Percentiles rank a stretch among this genome's conserved stretches.
phyloP scores from a whole-genome alignment of 257 asterid species.

The Prunella vulgaris region DNA sequence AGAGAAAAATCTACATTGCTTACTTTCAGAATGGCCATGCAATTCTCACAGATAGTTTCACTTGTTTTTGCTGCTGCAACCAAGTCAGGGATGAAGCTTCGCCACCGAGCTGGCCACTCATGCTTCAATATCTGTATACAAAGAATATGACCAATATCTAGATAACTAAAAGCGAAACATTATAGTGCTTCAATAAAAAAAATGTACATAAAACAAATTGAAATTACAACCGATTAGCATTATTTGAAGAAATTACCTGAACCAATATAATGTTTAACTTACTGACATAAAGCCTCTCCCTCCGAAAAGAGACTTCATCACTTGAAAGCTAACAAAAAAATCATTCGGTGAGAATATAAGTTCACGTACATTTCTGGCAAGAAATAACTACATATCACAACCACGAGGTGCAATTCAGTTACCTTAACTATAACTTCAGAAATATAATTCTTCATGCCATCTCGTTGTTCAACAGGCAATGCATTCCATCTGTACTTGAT shows the following conservation, averaged over 20 bases:
- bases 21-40: slow-evolving; percentile 95
- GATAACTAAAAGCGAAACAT: neutral
- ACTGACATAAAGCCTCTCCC: slow-evolving; percentile 83
- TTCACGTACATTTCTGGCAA: neutral
- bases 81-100: slow-evolving; percentile 88
- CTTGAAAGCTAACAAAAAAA: slow-evolving; percentile 71
- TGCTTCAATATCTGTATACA: slow-evolving; percentile 85
- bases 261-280: slow-evolving; percentile 85
- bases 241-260: slow-evolving; percentile 56
- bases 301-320: slow-evolving; percentile 80
- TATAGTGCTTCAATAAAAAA: neutral
- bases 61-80: slow-evolving; percentile 96
- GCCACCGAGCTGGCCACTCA: slow-evolving; percentile 98
- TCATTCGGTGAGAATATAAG: slow-evolving; percentile 19
- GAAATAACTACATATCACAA: slow-evolving; percentile 9
- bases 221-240: neutral
- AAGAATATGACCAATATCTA: slow-evolving; percentile 5
- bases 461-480: slow-evolving; percentile 89
- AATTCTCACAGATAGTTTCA: slow-evolving; percentile 95
- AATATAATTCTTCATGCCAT: slow-evolving; percentile 98
- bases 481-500: slow-evolving; percentile 99
- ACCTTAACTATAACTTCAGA: slow-evolving; percentile 98
- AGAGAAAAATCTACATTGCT: slow-evolving; percentile 12
- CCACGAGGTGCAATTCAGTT: neutral
- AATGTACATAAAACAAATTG: neutral